These are phyloP conservation scores for Hamiltosporidium tvaerminnensis DNA, from an alignment of 371 early-diverging fungal species.

Conservation along the genomic window DNA sequence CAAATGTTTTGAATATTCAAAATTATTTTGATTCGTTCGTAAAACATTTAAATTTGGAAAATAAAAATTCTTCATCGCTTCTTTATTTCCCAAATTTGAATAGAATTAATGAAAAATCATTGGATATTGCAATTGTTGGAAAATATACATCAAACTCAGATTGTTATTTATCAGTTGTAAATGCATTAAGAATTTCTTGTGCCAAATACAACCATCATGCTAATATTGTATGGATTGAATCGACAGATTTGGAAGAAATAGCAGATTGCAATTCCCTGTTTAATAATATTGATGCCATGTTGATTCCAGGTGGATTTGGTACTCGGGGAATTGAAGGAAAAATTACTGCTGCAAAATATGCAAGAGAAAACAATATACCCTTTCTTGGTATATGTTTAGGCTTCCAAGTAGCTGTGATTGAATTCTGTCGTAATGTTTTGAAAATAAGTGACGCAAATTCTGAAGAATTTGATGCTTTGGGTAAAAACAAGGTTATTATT, in stretches of 20 bases:
- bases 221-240: conserved; percentile 68
- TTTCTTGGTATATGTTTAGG: conserved; percentile 96
- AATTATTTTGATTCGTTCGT: conserved; percentile 63
- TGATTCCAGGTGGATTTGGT: conserved; percentile 99
- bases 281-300: conserved; percentile 60
- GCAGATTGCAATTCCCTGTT: conserved; percentile 56
- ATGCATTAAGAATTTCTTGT: conserved; percentile 77
- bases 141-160: conserved; percentile 82
- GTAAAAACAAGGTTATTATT: too few species aligned
- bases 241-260: conserved; percentile 63
- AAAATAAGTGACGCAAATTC: conserved; percentile 56
- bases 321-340: conserved; percentile 85
- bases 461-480: conserved; percentile 29
- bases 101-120: conserved; percentile 39
- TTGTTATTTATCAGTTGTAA: conserved; percentile 82
- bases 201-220: conserved; percentile 65
- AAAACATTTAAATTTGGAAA: conserved; percentile 57
- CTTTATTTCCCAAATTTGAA: not conserved
- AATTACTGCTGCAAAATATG: conserved; percentile 83
- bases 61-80: not conserved
- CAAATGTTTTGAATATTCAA: conserved; percentile 66
- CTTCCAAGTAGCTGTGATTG: conserved; percentile 87
- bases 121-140: conserved; percentile 78
- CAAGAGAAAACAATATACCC: conserved; percentile 84
- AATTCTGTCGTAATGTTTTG: conserved; percentile 82